A percentile compares a stretch with the other conserved stretches of the same genome.
Evolutionary conservation across 371 early-diverging fungal species (phyloP).

Genomic region (Synchytrium microbalum): DNA sequence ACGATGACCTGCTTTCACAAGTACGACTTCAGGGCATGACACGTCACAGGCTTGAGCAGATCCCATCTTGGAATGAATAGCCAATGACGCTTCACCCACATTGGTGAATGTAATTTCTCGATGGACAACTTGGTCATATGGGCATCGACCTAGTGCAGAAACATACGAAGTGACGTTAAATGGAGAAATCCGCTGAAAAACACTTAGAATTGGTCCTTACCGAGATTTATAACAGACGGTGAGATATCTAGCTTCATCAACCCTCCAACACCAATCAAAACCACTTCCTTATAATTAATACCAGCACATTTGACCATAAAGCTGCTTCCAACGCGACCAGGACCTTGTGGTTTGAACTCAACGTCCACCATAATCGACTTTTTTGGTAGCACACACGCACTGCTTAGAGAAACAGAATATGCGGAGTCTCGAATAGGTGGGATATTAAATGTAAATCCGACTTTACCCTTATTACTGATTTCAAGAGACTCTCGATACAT

Average conservation of each 20-base stretch:
- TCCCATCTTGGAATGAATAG: neutral
- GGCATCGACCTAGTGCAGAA: constrained; percentile 39
- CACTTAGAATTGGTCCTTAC: constrained; percentile 12
- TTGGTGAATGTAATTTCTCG: constrained; percentile 32
- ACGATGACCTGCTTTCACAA: neutral
- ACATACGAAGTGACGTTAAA: neutral
- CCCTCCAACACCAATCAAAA: constrained; percentile 46
- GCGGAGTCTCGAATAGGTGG: constrained; percentile 34
- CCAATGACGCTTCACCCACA: constrained; percentile 38
- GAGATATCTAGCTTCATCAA: constrained; percentile 33
- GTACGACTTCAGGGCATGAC: neutral
- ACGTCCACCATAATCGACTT: constrained; percentile 33
- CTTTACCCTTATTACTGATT: constrained; percentile 46
- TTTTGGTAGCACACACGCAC: constrained; percentile 33
- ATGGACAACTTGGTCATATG: constrained; percentile 33
- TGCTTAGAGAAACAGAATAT: constrained; percentile 24
- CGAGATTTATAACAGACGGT: constrained; percentile 31
- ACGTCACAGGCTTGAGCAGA: neutral
- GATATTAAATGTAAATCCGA: constrained; percentile 41
- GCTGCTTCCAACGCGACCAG: constrained; percentile 35
- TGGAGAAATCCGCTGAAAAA: neutral
- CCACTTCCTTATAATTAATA: constrained; percentile 50
- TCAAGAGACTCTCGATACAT: constrained; percentile 33
- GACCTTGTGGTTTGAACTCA: constrained; percentile 32
- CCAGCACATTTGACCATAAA: constrained; percentile 49